These are phyloP conservation scores for Blumeria hordei DNA, from an alignment of 2,329 filamentous ascomycete species.

Conservation along the genomic window DNA sequence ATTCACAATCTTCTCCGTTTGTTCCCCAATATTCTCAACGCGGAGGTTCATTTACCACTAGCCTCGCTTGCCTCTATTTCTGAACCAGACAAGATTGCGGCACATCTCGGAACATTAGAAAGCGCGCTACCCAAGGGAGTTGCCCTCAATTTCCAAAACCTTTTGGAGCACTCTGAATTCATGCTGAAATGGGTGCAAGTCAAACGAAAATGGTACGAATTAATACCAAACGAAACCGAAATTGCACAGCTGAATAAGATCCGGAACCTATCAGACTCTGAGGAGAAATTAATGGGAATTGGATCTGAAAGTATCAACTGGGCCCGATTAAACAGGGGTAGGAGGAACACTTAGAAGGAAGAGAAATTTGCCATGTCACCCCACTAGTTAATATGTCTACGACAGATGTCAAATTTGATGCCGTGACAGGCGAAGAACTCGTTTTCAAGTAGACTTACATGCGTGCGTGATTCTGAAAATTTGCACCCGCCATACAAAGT, in stretches of 20 bases:
- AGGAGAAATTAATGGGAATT: neutral
- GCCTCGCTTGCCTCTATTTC: neutral
- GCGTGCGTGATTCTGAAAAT: too few species aligned
- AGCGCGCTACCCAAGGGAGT: neutral
- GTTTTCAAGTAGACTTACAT: too few species aligned
- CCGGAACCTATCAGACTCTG: neutral
- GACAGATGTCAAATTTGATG: too few species aligned
- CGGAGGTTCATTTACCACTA: neutral
- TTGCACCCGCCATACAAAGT: too few species aligned
- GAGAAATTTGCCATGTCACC: too few species aligned
- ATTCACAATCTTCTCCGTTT: neutral
- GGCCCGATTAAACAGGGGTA: neutral
- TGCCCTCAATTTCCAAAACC: neutral
- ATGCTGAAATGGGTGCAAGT: neutral
- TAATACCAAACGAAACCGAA: neutral
- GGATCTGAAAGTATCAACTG: neutral
- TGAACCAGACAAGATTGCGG: neutral
- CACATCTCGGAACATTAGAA: neutral
- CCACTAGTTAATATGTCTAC: too few species aligned
- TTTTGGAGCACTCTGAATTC: neutral
- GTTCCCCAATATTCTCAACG: neutral
- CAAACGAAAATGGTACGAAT: neutral
- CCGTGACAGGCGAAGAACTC: too few species aligned
- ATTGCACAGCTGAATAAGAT: neutral
- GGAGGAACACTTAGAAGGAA: neutral